Evolutionary conservation across 2,329 filamentous ascomycete species (phyloP).

Genomic region (Aspergillus pseudonomiae): DNA sequence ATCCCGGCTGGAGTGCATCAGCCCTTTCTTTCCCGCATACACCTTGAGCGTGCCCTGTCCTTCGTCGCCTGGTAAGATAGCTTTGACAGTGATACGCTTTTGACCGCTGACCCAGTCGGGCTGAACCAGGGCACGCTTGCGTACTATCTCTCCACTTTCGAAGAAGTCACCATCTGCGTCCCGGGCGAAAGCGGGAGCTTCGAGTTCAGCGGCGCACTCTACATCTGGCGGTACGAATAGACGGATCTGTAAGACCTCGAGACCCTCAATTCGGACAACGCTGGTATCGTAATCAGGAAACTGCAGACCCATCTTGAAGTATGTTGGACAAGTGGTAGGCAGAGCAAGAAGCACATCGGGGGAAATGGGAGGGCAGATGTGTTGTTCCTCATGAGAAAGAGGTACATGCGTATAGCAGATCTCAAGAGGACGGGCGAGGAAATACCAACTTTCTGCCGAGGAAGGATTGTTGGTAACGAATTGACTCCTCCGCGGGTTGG

Average conservation of each 20-base stretch:
- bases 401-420: conserved; percentile 96
- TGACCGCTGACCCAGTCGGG: conserved; percentile 85
- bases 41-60: conserved; percentile 85
- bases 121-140: conserved; percentile 85
- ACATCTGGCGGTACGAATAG: conserved; percentile 86
- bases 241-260: conserved; percentile 90
- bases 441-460: conserved; percentile 86
- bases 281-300: conserved; percentile 92
- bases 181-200: conserved; percentile 76
- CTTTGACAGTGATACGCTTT: conserved; percentile 93
- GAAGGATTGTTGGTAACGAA: conserved; percentile 75
- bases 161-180: conserved; percentile 91
- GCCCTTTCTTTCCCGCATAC: conserved; percentile 88
- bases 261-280: conserved; percentile 78
- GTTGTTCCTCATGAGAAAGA: conserved; percentile 83
- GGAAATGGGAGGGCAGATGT: conserved; percentile 85
- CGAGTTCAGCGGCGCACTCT: conserved; percentile 89
- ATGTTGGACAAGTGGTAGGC: conserved; percentile 82
- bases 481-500: conserved; percentile 75
- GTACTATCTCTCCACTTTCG: conserved; percentile 84
- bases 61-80: conserved; percentile 86
- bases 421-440: conserved; percentile 84
- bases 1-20: conserved; percentile 97
- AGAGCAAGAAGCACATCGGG: conserved; percentile 84
- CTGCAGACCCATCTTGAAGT: conserved; percentile 79